These are phyloP conservation scores for Candida xyloterini DNA, from an alignment of 805 yeast species.

Conservation along the genomic window DNA sequence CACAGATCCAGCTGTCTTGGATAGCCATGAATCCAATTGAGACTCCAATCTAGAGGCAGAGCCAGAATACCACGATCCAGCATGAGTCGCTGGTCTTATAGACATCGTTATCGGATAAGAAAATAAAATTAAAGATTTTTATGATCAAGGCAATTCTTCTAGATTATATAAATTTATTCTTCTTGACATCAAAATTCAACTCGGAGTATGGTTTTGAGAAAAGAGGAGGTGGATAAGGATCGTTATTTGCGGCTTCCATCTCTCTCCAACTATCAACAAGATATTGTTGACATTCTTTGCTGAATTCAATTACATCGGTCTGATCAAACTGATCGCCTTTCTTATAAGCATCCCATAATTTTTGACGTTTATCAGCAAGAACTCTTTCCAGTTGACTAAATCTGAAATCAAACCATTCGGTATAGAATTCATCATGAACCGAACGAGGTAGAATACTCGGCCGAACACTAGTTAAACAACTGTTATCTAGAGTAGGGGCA, in stretches of 20 bases:
- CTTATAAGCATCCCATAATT: slow-evolving; percentile 17
- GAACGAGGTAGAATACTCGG: slow-evolving; percentile 37
- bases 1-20: slow-evolving; percentile 32
- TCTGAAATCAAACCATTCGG: slow-evolving; percentile 36
- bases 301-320: slow-evolving; percentile 25
- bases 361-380: slow-evolving; percentile 21
- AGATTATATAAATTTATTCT: background rate
- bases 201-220: slow-evolving; percentile 28
- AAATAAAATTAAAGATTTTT: too few relatives aligned
- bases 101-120: background rate
- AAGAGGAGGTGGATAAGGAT: slow-evolving; percentile 29
- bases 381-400: slow-evolving; percentile 30
- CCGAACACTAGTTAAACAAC: slow-evolving; percentile 34
- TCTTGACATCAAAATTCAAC: slow-evolving; percentile 2
- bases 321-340: slow-evolving; percentile 32
- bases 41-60: slow-evolving; percentile 39
- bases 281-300: slow-evolving; percentile 31
- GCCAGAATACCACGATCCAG: slow-evolving; percentile 85
- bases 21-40: slow-evolving; percentile 51
- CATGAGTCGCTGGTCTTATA: slow-evolving; percentile 67
- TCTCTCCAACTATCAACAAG: slow-evolving; percentile 31
- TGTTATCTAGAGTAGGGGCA: slow-evolving; percentile 32
- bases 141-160: background rate
- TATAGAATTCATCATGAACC: slow-evolving; percentile 32
- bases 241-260: slow-evolving; percentile 34